These are phyloP conservation scores for Vachellia pachyceras DNA, from an alignment of 306 rosid genomes.

Conservation along the genomic window DNA sequence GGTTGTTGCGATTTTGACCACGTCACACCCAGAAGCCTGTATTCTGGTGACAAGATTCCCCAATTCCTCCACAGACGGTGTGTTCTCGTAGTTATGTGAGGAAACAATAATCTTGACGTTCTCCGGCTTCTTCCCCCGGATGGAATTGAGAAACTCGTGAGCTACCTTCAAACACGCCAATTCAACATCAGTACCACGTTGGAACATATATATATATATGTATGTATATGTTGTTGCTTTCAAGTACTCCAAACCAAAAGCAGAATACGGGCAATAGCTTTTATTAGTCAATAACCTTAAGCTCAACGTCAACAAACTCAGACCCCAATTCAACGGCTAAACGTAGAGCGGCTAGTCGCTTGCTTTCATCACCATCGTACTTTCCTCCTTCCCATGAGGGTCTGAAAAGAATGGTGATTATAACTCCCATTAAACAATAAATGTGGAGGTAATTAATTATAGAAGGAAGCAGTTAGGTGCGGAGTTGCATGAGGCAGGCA, in stretches of 20 bases:
- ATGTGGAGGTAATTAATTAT: too few relatives aligned
- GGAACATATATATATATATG: background rate
- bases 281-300: conserved; percentile 47
- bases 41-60: conserved; percentile 66
- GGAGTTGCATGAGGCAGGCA: background rate
- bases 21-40: conserved; percentile 67
- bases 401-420: conserved; percentile 34
- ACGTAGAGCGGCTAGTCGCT: conserved; percentile 54
- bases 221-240: background rate
- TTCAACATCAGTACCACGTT: background rate
- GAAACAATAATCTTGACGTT: conserved; percentile 66
- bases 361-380: conserved; percentile 61
- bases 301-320: conserved; percentile 65
- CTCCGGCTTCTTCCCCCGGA: conserved; percentile 55
- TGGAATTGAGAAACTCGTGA: conserved; percentile 48
- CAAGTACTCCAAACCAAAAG: background rate
- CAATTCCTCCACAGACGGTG: conserved; percentile 65
- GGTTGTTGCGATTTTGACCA: conserved; percentile 75
- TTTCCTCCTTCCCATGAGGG: conserved; percentile 75
- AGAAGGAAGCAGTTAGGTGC: too few relatives aligned
- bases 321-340: conserved; percentile 59
- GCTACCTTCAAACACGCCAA: conserved; percentile 54
- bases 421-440: too few relatives aligned
- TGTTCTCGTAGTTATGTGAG: conserved; percentile 66
- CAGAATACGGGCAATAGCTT: background rate